Evolutionary conservation across 345 rosid species (phyloP).

Genomic region (Rhizophora mangle): DNA sequence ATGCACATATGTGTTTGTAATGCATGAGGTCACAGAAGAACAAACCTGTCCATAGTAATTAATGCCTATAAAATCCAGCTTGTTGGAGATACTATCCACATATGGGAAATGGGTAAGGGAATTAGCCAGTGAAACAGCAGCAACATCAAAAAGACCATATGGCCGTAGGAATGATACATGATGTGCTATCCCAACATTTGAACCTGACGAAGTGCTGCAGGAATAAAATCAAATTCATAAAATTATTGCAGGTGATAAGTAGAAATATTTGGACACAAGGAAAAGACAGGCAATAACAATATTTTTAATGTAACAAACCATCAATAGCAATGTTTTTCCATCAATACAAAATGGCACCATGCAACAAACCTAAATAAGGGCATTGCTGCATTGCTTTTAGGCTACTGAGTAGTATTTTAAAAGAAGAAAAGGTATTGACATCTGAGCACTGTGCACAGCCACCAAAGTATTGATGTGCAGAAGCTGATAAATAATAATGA

Average conservation of each 20-base stretch:
- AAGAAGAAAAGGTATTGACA: not conserved
- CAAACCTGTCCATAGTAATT: slow-evolving; percentile 95
- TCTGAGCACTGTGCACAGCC: no score
- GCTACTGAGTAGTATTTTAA: no score
- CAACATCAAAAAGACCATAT: slow-evolving; percentile 81
- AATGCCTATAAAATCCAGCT: slow-evolving; percentile 86
- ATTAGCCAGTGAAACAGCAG: slow-evolving; percentile 71
- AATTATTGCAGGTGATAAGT: not conserved
- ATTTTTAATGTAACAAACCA: no score
- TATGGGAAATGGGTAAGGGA: slow-evolving; percentile 72
- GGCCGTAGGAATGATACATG: slow-evolving; percentile 92
- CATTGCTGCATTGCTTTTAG: not conserved
- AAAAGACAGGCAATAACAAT: not conserved
- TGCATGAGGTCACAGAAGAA: not conserved
- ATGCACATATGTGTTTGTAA: not conserved
- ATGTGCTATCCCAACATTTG: slow-evolving; percentile 80
- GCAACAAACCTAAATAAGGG: not conserved
- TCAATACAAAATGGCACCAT: no score
- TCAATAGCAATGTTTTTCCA: no score
- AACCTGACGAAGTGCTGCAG: slow-evolving; percentile 29
- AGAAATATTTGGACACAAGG: not conserved
- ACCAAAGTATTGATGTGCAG: no score
- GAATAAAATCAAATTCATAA: slow-evolving; percentile 1
- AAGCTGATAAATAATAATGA: no score
- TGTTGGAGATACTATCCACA: slow-evolving; percentile 63